Base-by-base conservation (phyloP, 2,329 filamentous ascomycete genomes). In the Calonectria montana region DNA sequence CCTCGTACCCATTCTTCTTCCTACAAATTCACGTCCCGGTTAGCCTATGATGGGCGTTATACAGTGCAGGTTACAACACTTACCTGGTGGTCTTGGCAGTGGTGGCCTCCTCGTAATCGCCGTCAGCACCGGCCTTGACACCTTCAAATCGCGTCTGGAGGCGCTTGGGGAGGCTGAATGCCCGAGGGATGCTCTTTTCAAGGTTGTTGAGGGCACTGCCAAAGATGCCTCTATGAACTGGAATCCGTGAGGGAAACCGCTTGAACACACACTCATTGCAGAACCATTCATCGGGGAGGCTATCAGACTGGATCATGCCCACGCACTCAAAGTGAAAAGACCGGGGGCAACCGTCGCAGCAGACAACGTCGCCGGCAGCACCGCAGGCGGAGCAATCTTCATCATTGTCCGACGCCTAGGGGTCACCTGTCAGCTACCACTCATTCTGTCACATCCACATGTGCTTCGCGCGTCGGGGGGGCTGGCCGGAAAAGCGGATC, bases 281-380 rank as follows among this genome's bases (percentile, higher is more conserved):
- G 82, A 90, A 97, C 94, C 95, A 98, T 78, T 95, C 93, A 70
- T 94, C 91, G 13, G 92, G 92, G 70, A 93, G 87, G 66, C 88
- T 87, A 62, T 90, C 88, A 67, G 91, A 88, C 76, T 95, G 87
- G 45, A 94, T 93, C 73, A 96, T 95, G 82, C 97, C 93, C 76
- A 97, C 91, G 82, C 97, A 98, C 71, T 91, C 89, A 81, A 97
- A 95, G 84, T 98, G 97, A 84, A 97, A 98, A 7, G 96, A 94
- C 76, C 94, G 91, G 72, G 93, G 91, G 85, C 97, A 99, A 74
- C 94, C 94, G 85, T 98, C 97, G 83, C 97, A 99, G 85, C 96
- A 98, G 75, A 98, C 89, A 74, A 99, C 90, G 77, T 95, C 91
- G 69, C 96, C 96, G 76, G 91, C 93, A 74, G 93, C 94, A 79